These are phyloP conservation scores for Saccharum officinarum DNA, from an alignment of 176 grass and related monocot species.

Conservation along the genomic window DNA sequence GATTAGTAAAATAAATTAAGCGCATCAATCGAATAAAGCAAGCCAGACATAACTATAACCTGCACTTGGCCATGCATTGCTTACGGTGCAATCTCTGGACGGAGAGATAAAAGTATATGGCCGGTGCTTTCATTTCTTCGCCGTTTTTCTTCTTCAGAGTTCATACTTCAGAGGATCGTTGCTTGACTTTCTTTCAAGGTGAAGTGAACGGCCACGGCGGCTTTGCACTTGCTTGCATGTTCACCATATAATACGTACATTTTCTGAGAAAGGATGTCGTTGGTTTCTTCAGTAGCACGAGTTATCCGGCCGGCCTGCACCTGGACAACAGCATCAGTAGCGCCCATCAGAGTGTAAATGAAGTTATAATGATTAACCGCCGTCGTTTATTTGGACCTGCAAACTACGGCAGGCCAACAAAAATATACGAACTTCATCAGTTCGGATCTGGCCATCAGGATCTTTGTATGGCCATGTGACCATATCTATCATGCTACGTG, in stretches of 20 bases:
- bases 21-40: neutral
- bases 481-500: no score
- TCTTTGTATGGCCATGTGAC: no score
- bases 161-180: neutral
- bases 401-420: neutral
- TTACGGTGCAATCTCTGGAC: neutral
- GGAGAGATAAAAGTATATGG: neutral
- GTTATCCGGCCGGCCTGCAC: neutral
- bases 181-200: neutral
- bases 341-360: neutral
- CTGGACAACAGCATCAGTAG: neutral
- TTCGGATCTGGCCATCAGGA: no score
- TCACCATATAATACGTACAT: neutral
- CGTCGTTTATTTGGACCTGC: neutral
- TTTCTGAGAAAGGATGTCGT: neutral
- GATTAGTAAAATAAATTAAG: neutral
- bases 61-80: neutral
- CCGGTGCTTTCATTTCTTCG: neutral
- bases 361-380: neutral
- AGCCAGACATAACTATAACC: no score
- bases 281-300: neutral
- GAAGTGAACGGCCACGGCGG: neutral
- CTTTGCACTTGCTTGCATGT: neutral
- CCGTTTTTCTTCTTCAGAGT: neutral
- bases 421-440: neutral